Base-by-base conservation (phyloP, 768 basidiomycete genomes). In the Mycena venus region DNA sequence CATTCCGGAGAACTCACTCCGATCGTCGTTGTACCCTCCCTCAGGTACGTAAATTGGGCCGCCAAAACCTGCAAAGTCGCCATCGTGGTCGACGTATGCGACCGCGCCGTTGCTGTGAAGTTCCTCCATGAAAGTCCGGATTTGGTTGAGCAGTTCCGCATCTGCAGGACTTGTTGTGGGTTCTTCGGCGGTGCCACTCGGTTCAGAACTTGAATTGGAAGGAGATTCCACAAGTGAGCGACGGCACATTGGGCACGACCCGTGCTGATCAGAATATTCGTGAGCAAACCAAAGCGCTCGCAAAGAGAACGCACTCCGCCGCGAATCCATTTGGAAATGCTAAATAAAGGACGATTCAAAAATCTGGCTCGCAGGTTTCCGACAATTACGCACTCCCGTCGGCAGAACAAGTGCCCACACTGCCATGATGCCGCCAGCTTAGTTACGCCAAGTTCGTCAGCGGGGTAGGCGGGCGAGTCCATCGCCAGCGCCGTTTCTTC, bases 331-430 rank as follows among this genome's bases (percentile, higher is more conserved):
- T 89, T 90, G 8, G 86, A 85, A 60, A 94, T 92, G 80, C 93
- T 94, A 74, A 47, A 34, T 19, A 40, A 38, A 73, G 68, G 36
- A n/a, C n/a, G n/a, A n/a, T n/a, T n/a, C n/a, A n/a, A n/a, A n/a
- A n/a, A n/a, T n/a, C n/a, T n/a, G n/a, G n/a, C n/a, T n/a, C n/a
- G n/a, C n/a, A n/a, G n/a, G n/a, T n/a, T n/a, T n/a, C n/a, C n/a
- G n/a, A n/a, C n/a, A n/a, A 44, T 42, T 60, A 70, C 59, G 63
- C 83, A 95, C 95, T 96, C 95, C 85, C 90, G 91, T 77, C 93
- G 88, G 80, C 95, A 96, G 78, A 95, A 96, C n/a, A 93, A 77
- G 79, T 96, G 95, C 4, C 90, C 88, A 75, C 91, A 90, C 73
- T 89, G 88, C 86, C 87, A 83, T 77, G 87, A 69, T 77, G 88